These are phyloP conservation scores for Lotus japonicus DNA, from an alignment of 306 rosid genomes.

Conservation along the genomic window DNA sequence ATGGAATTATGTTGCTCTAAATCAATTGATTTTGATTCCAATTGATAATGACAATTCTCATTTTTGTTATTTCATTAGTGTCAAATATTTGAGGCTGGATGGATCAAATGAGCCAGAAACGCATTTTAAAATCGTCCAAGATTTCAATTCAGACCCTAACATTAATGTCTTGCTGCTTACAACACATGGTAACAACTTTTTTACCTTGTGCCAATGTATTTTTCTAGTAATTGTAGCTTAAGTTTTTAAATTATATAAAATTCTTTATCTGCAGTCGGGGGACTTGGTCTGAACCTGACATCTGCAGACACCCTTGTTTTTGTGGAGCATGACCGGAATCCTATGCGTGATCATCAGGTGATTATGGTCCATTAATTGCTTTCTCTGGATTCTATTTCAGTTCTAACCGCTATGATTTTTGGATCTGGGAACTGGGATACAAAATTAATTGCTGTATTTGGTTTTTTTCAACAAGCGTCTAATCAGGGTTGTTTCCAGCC, in stretches of 20 bases:
- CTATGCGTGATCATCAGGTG: slow-evolving; percentile 98
- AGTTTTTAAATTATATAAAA: slow-evolving; percentile 1
- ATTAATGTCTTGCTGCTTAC: slow-evolving; percentile 89
- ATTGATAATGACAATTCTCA: not conserved
- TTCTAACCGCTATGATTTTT: not conserved
- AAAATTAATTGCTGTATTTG: not conserved
- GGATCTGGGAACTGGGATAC: slow-evolving; percentile 8
- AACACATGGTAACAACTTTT: slow-evolving; percentile 65
- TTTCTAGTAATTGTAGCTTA: not conserved
- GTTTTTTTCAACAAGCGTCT: not conserved
- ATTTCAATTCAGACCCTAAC: slow-evolving; percentile 97
- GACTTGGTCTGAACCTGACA: slow-evolving; percentile 96
- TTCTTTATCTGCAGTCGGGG: slow-evolving; percentile 67
- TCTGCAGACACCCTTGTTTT: slow-evolving; percentile 93
- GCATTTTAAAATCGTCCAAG: slow-evolving; percentile 87
- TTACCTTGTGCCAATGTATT: not conserved
- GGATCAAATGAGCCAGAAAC: slow-evolving; percentile 84
- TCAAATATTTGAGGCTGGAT: slow-evolving; percentile 86
- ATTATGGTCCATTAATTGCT: slow-evolving; percentile 8
- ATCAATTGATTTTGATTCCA: not conserved
- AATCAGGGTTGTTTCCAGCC: not conserved
- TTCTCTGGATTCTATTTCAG: slow-evolving; percentile 7
- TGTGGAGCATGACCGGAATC: slow-evolving; percentile 99
- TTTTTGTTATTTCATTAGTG: slow-evolving; percentile 31
- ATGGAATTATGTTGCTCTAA: not conserved